Evolutionary conservation across 2,329 filamentous ascomycete genomes (phyloP), one percentile per base, ranked within the genome.

Genomic region (Aulographum hederae): DNA sequence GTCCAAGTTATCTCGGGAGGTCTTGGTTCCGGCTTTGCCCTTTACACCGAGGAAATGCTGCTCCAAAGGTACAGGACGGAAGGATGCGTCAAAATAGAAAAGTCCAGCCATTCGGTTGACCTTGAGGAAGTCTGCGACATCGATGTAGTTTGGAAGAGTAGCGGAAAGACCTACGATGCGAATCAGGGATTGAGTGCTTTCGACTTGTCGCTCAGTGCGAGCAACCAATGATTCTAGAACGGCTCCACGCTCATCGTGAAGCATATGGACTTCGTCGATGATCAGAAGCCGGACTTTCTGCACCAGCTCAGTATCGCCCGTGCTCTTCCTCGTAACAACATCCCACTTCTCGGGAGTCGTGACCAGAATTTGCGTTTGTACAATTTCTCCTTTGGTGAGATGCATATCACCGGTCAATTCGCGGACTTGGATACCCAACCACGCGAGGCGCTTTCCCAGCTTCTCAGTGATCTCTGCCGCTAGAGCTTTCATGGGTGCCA

Each of bases 321-420:
- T 95, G 34, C 86, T 91, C 55, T 95, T 98, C 38, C 89, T 69
- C 3, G 89, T 98, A 4, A 98, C 81, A 1, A 98, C 89, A 51
- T 98, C 89, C 91, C 91, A 98, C 56, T 98, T 98, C 56, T 98
- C 89, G 21, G 89, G 89, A 1, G 89, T 98, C 0, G 91, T 98
- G 31, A 98, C 89, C 37, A 99, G 93, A 42, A 99, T 89, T 49
- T 98, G 89, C 0, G 89, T 98, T 39, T 85, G 76, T 12, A 94
- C 68, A 38, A 99, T 93, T 53, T 98, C 91, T 2, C 81, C 69
- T 53, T 98, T 98, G 30, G 86, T 94, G 34, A 99, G 67, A 48
- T 98, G 89, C 89, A 98, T 98, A 51, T 98, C 89, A 46, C 89
- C 89, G 30, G 89, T 98, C 51, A 92, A 74, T 54, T 98, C 89